These are phyloP conservation scores for Cyberlindnera subsufficiens DNA, from an alignment of 805 yeast genomes.

Conservation along the genomic window DNA sequence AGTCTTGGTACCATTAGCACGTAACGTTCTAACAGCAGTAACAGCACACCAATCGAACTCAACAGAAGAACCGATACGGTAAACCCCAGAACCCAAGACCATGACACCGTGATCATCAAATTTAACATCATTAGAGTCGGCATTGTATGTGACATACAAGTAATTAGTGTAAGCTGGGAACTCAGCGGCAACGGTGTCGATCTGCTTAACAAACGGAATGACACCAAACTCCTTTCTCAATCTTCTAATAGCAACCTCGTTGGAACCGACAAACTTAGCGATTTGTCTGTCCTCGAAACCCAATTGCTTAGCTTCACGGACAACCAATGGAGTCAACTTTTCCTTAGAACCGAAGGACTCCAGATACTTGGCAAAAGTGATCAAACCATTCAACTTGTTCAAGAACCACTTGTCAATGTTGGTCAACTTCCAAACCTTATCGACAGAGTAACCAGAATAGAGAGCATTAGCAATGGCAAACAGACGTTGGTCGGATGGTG, in stretches of 20 bases:
- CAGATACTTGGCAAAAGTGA: constrained; percentile 62
- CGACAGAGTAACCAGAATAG: constrained; percentile 82
- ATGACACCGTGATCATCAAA: constrained; percentile 91
- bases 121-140: constrained; percentile 77
- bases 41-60: constrained; percentile 99
- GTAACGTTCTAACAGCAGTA: constrained; percentile 87
- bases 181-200: constrained; percentile 98
- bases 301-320: constrained; percentile 88
- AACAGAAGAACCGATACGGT: constrained; percentile 97
- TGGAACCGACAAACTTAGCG: constrained; percentile 81
- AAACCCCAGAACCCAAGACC: constrained; percentile 97
- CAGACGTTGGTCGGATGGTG: constrained; percentile 96
- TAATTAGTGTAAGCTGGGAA: constrained; percentile 96
- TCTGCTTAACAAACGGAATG: constrained; percentile 90
- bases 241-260: constrained; percentile 89
- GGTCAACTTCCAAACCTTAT: constrained; percentile 85
- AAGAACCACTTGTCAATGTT: constrained; percentile 96
- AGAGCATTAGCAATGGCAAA: constrained; percentile 96
- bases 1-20: constrained; percentile 82
- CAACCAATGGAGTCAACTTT: constrained; percentile 52
- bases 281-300: constrained; percentile 97
- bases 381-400: constrained; percentile 73
- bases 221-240: constrained; percentile 82
- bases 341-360: constrained; percentile 47
- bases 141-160: constrained; percentile 91